Percentiles rank a stretch among this genome's conserved stretches.
These are phyloP conservation scores for Acacia concinna DNA, from an alignment of 331 rosid species.

Conservation along the genomic window DNA sequence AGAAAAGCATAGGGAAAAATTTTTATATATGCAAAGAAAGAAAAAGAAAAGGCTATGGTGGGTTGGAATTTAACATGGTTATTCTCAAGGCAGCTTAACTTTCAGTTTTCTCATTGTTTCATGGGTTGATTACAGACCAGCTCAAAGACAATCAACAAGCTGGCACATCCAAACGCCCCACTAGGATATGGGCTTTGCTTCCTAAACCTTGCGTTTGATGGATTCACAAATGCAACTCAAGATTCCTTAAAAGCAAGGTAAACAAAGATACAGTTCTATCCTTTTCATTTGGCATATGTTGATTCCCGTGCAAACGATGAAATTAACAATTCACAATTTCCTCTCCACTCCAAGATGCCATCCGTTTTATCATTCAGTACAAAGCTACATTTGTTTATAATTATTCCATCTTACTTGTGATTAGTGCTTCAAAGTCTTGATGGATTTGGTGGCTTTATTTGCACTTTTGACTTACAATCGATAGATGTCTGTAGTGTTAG, in stretches of 20 bases:
- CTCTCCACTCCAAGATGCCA: not conserved
- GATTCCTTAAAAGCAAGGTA: conserved; percentile 89
- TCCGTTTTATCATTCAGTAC: not conserved
- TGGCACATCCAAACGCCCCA: conserved; percentile 94
- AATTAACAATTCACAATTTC: not conserved
- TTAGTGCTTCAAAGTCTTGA: not conserved
- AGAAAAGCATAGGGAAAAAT: not conserved
- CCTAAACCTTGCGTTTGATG: conserved; percentile 95
- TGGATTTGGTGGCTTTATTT: not conserved
- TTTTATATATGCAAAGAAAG: not conserved
- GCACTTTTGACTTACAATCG: not conserved
- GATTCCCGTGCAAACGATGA: conserved; percentile 9
- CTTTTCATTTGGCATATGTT: conserved; percentile 13
- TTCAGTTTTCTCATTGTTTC: conserved; percentile 5
- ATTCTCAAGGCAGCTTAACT: conserved; percentile 4
- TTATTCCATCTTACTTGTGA: not conserved
- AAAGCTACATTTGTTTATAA: not conserved
- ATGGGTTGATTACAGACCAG: conserved; percentile 67
- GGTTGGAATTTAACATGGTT: not conserved
- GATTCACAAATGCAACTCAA: conserved; percentile 99
- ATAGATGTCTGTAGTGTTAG: not conserved
- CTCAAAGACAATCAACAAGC: conserved; percentile 84
- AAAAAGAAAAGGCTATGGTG: not conserved
- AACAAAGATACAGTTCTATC: conserved; percentile 1
- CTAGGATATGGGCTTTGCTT: conserved; percentile 94